These are phyloP conservation scores for Rubroboletus satanas DNA, from an alignment of 768 basidiomycete genomes.

Conservation along the genomic window DNA sequence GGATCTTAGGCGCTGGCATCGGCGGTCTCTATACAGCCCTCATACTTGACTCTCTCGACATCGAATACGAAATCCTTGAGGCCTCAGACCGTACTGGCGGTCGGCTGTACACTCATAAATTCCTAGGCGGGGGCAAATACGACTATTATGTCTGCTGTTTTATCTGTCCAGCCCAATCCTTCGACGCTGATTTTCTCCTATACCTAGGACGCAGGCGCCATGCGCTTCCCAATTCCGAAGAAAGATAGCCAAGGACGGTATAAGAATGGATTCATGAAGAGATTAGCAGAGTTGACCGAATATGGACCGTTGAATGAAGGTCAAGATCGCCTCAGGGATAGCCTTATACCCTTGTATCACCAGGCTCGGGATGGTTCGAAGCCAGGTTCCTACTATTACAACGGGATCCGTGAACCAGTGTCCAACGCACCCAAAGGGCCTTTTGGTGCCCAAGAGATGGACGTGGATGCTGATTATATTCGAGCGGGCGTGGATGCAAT, in stretches of 20 bases:
- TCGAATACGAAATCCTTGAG: constrained; percentile 45
- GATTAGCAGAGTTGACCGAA: constrained; percentile 30
- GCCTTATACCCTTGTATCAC: constrained; percentile 20
- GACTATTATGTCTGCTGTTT: constrained; percentile 32
- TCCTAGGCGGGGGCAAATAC: constrained; percentile 27
- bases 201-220: constrained; percentile 35
- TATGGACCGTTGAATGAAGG: constrained; percentile 24
- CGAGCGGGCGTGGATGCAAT: constrained; percentile 19
- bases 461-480: constrained; percentile 6
- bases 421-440: not conserved
- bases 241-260: constrained; percentile 11
- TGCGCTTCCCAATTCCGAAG: constrained; percentile 32
- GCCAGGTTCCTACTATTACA: constrained; percentile 7
- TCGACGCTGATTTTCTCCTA: not conserved
- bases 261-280: constrained; percentile 28
- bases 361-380: constrained; percentile 8
- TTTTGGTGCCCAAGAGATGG: constrained; percentile 9
- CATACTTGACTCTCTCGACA: constrained; percentile 41
- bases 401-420: constrained; percentile 2
- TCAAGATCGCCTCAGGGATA: constrained; percentile 12
- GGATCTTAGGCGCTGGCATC: constrained; percentile 21
- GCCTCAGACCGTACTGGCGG: constrained; percentile 40
- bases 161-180: too few relatives aligned
- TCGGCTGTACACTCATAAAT: constrained; percentile 42
- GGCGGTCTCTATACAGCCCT: constrained; percentile 42